Evolutionary conservation across 2,329 filamentous ascomycete genomes (phyloP).

Genomic region (Exophiala sp.): DNA sequence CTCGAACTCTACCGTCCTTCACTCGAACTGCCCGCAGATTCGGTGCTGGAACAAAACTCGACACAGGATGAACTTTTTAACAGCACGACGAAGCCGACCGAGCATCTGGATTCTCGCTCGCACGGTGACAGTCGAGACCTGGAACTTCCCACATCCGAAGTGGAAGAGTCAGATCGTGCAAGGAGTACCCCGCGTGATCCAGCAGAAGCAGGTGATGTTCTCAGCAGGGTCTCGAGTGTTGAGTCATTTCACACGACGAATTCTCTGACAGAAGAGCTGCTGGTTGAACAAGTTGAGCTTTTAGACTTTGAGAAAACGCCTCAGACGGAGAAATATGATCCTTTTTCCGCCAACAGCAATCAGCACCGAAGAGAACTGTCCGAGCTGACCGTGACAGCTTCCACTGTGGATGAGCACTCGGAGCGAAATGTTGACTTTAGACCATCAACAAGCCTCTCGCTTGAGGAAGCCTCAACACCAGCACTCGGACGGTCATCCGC

Average conservation of each 20-base stretch:
- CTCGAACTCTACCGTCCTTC: neutral
- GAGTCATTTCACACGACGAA: constrained; percentile 41
- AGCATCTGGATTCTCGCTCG: neutral
- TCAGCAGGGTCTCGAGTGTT: constrained; percentile 34
- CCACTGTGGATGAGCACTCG: constrained; percentile 14
- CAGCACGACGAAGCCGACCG: neutral
- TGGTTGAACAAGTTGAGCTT: constrained; percentile 2
- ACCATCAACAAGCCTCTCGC: constrained; percentile 16
- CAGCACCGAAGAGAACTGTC: constrained; percentile 32
- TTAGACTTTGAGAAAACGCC: constrained; percentile 12
- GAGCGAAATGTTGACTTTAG: constrained; percentile 6
- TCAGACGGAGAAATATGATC: constrained; percentile 10
- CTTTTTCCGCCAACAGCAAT: constrained; percentile 12
- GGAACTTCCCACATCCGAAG: neutral
- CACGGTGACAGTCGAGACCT: neutral
- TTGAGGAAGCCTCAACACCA: constrained; percentile 38
- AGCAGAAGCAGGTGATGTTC: constrained; percentile 24
- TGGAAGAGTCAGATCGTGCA: neutral
- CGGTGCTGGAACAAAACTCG: neutral
- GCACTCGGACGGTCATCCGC: constrained; percentile 40
- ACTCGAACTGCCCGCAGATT: neutral
- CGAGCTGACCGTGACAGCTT: constrained; percentile 30
- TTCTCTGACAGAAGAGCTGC: constrained; percentile 11
- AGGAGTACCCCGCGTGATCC: neutral
- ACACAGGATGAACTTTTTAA: neutral